These are phyloP conservation scores for Pyronema domesticum DNA, from an alignment of 495 filamentous ascomycete species.

Conservation along the genomic window DNA sequence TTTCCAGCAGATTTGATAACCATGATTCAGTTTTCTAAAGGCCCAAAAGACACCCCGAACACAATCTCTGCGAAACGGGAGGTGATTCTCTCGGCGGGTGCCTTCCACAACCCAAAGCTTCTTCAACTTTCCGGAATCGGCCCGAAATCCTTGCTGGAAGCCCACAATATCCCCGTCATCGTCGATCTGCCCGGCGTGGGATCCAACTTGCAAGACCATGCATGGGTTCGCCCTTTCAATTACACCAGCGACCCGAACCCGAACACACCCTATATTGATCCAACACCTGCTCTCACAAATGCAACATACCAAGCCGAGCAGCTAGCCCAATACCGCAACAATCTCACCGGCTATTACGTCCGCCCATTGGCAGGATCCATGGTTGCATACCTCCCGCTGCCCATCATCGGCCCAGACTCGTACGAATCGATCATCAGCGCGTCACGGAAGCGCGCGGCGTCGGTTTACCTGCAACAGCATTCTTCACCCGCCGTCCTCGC, in stretches of 20 bases:
- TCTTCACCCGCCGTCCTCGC: slow-evolving; percentile 26
- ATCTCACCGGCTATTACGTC: slow-evolving; percentile 25
- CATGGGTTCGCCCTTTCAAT: slow-evolving; percentile 2
- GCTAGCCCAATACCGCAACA: slow-evolving; percentile 25
- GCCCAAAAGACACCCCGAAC: background rate
- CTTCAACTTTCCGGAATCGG: slow-evolving; percentile 38
- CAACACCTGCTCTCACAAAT: slow-evolving; percentile 12
- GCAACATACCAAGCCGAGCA: slow-evolving; percentile 28
- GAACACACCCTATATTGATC: slow-evolving; percentile 1
- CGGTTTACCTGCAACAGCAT: slow-evolving; percentile 20
- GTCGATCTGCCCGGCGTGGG: slow-evolving; percentile 35
- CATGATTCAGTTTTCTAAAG: background rate
- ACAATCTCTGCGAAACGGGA: slow-evolving; percentile 30
- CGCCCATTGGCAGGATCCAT: slow-evolving; percentile 19
- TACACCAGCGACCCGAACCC: background rate
- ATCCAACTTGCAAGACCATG: slow-evolving; percentile 38
- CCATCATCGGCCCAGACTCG: background rate
- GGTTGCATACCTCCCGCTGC: slow-evolving; percentile 24
- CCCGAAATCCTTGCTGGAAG: slow-evolving; percentile 27
- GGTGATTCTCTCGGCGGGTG: slow-evolving; percentile 39
- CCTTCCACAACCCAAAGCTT: slow-evolving; percentile 36
- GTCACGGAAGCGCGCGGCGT: slow-evolving; percentile 12
- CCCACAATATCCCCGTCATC: slow-evolving; percentile 27
- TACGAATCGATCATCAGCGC: slow-evolving; percentile 1
- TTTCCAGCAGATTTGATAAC: background rate